These are phyloP conservation scores for Phylloporus gajari DNA, from an alignment of 1,284 basidiomycete species.

Conservation along the genomic window DNA sequence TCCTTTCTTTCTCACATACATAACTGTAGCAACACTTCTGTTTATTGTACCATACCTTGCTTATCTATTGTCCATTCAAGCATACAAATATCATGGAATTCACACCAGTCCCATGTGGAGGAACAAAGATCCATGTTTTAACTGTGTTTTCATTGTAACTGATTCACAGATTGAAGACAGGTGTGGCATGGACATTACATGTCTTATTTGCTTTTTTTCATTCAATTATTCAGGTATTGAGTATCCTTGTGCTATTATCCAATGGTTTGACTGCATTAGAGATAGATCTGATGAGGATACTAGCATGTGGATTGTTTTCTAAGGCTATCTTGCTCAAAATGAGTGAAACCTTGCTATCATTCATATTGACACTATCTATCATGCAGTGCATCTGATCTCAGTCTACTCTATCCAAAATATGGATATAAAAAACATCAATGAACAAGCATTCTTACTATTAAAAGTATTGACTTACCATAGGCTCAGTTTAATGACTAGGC, in stretches of 20 bases:
- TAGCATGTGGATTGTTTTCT: background rate
- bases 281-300: background rate
- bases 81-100: no score
- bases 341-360: background rate
- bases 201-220: conserved; percentile 35
- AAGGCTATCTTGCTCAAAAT: background rate
- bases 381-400: background rate
- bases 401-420: background rate
- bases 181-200: conserved; percentile 25
- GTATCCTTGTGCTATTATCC: background rate
- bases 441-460: no score
- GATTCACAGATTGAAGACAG: background rate
- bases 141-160: conserved; percentile 14
- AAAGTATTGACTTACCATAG: no score
- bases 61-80: no score
- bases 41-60: no score
- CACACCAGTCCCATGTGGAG: conserved; percentile 8
- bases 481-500: no score
- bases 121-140: conserved; percentile 2
- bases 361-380: background rate
- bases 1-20: no score
- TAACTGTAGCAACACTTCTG: no score
- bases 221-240: conserved; percentile 16
- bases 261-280: background rate
- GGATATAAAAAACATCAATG: no score